These are phyloP conservation scores for Kodamaea plutei DNA, from an alignment of 1,139 yeast species.

Conservation along the genomic window DNA sequence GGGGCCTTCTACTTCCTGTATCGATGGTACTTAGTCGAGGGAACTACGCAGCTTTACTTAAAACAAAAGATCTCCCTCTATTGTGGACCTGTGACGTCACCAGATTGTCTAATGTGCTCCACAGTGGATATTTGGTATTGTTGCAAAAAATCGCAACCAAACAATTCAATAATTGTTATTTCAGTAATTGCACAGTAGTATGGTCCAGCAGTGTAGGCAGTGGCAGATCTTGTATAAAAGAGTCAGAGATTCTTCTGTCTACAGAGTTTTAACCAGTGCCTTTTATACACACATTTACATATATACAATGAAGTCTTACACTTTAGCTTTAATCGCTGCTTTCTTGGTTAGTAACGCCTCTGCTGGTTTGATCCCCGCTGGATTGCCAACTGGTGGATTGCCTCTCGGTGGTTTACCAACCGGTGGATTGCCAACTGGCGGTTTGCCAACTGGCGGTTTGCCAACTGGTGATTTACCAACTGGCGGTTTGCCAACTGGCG, in stretches of 20 bases:
- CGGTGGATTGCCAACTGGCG: conserved; percentile 1
- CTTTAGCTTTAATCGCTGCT: conserved; percentile 1
- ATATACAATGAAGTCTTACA: not conserved
- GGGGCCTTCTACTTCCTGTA: too few species aligned
- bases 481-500: not conserved
- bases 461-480: not conserved
- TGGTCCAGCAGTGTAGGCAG: too few species aligned
- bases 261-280: too few species aligned
- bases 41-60: too few species aligned
- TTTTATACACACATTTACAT: not conserved
- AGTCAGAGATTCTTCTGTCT: too few species aligned
- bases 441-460: not conserved
- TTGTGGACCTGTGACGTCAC: not conserved
- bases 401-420: not conserved
- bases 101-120: not conserved
- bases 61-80: too few species aligned
- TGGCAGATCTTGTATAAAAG: too few species aligned
- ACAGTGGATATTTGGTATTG: not conserved
- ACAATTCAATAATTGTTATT: too few species aligned
- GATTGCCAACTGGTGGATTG: not conserved
- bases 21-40: too few species aligned
- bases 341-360: conserved; percentile 1
- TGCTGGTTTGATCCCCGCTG: conserved; percentile 1
- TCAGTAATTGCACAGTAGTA: too few species aligned
- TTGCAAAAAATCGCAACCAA: not conserved